Conservation (phyloP, 768 basidiomycete genomes). For the Lactarius psammicola region DNA sequence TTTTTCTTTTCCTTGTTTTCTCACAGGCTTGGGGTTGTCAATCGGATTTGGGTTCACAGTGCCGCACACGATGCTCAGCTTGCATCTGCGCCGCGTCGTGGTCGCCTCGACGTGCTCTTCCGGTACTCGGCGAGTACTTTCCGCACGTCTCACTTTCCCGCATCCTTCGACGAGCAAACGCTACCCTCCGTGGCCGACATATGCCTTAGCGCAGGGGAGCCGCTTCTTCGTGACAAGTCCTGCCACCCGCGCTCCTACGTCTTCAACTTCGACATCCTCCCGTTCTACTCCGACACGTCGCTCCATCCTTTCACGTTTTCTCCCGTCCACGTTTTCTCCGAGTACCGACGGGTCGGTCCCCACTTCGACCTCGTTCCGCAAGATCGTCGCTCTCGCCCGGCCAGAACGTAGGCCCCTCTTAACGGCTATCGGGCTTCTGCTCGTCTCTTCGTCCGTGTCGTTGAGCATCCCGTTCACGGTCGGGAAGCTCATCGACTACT, state of each 20-base stretch:
- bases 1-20: background rate
- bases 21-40: background rate
- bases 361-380: constrained; percentile 64
- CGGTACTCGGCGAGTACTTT: background rate
- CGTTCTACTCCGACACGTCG: background rate
- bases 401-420: constrained; percentile 78
- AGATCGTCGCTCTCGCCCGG: constrained; percentile 73
- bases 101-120: background rate
- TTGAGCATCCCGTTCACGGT: constrained; percentile 93
- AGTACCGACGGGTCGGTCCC: constrained; percentile 35
- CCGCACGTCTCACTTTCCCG: background rate
- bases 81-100: constrained; percentile 2
- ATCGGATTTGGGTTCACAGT: no score
- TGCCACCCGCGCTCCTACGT: background rate
- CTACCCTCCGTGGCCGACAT: background rate
- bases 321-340: constrained; percentile 11
- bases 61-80: background rate
- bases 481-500: constrained; percentile 93
- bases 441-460: constrained; percentile 87
- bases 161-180: background rate
- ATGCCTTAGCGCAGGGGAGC: background rate
- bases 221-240: constrained; percentile 6
- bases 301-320: constrained; percentile 23
- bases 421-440: constrained; percentile 72
- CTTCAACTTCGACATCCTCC: background rate